Evolutionary conservation across 1,139 yeast genomes (phyloP).

Genomic region (Hyphopichia pseudoburtonii): DNA sequence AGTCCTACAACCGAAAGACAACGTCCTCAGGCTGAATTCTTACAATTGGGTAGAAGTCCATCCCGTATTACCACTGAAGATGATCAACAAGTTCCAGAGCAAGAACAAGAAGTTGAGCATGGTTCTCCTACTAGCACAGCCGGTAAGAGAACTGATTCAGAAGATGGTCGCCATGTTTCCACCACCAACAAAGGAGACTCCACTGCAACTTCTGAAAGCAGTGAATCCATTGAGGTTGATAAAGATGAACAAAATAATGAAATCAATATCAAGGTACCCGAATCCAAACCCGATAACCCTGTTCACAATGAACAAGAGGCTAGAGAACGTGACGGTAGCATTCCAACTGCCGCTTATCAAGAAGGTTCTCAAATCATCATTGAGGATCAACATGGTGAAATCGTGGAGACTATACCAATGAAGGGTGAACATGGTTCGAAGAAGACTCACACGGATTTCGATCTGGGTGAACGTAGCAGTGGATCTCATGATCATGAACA

Average conservation of each 20-base stretch:
- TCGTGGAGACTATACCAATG: constrained; percentile 46
- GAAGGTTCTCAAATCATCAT: constrained; percentile 71
- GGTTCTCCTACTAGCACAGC: constrained; percentile 3
- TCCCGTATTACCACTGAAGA: constrained; percentile 12
- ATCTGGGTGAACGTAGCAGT: constrained; percentile 3
- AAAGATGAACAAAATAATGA: constrained; percentile 4
- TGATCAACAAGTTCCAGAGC: too few species aligned
- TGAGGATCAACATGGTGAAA: constrained; percentile 83
- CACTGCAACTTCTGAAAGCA: constrained; percentile 10
- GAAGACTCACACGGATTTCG: background rate
- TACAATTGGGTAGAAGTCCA: constrained; percentile 39
- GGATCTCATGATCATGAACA: too few species aligned
- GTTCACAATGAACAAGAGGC: constrained; percentile 3
- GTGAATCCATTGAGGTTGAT: constrained; percentile 9
- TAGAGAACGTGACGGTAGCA: constrained; percentile 3
- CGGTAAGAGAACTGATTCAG: background rate
- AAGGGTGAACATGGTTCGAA: constrained; percentile 3
- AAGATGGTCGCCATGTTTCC: background rate
- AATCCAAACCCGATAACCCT: constrained; percentile 9
- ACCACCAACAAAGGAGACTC: constrained; percentile 10
- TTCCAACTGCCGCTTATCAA: constrained; percentile 53
- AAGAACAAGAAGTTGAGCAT: constrained; percentile 3
- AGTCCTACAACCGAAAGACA: constrained; percentile 16
- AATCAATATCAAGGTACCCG: constrained; percentile 10
- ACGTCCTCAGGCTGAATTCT: constrained; percentile 42